Conservation (phyloP, 495 filamentous ascomycete genomes). For the Venustampulla echinocandica region DNA sequence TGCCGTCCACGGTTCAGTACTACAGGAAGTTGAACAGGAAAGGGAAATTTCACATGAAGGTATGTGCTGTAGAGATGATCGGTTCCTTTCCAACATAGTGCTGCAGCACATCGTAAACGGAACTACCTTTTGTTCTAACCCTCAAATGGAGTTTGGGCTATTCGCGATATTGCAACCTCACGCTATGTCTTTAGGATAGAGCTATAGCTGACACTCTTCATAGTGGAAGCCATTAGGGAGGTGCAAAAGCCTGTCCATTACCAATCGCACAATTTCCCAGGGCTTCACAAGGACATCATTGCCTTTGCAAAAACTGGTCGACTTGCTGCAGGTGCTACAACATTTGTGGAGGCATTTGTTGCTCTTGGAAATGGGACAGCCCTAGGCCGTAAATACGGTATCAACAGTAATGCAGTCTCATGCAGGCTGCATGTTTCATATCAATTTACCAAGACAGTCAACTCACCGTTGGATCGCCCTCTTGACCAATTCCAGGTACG, state of each 20-base stretch:
- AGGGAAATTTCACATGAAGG: constrained; percentile 33
- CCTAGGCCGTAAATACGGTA: constrained; percentile 30
- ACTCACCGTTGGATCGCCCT: constrained; percentile 5
- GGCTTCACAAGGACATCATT: constrained; percentile 30
- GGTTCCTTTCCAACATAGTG: too few relatives aligned
- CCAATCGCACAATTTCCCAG: constrained; percentile 24
- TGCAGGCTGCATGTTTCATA: constrained; percentile 30
- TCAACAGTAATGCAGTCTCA: constrained; percentile 12
- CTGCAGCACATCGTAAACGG: too few relatives aligned
- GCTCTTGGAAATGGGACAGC: constrained; percentile 27
- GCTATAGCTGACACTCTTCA: too few relatives aligned
- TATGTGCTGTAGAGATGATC: too few relatives aligned
- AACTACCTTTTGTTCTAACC: too few relatives aligned
- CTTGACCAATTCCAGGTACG: constrained; percentile 34
- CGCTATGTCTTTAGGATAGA: too few relatives aligned
- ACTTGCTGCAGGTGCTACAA: constrained; percentile 20
- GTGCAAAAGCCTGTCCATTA: constrained; percentile 30
- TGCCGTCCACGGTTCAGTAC: constrained; percentile 28
- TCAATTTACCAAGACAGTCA: constrained; percentile 34
- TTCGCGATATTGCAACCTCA: too few relatives aligned
- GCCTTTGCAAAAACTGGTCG: constrained; percentile 32
- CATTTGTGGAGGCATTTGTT: constrained; percentile 26
- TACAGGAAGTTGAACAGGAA: constrained; percentile 41
- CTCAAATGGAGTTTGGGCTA: too few relatives aligned
- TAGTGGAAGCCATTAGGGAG: constrained; percentile 33